Evolutionary conservation across 1,284 basidiomycete genomes (phyloP).

Genomic region (Ustilago xerochloae): DNA sequence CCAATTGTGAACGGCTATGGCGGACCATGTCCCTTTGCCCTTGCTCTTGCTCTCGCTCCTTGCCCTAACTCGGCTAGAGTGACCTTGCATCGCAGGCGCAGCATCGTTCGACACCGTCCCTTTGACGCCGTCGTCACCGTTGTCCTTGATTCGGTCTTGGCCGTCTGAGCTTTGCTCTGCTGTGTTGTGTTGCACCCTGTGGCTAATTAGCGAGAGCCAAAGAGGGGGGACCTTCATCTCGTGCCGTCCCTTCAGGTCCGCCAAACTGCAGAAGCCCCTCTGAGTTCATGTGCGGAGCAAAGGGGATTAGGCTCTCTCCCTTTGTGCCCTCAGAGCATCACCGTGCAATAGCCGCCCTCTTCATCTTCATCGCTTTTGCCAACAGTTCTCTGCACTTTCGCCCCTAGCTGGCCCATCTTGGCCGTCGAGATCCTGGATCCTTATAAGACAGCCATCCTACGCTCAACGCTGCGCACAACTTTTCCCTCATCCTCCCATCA

Average conservation of each 20-base stretch:
- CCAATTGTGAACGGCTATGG: not conserved
- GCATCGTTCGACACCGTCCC: conserved; percentile 22
- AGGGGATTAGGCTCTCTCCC: not conserved
- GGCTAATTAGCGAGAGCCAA: not conserved
- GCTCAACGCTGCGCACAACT: not conserved
- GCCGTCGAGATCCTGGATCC: not conserved
- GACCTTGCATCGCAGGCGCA: conserved; percentile 33
- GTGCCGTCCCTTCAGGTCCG: not conserved
- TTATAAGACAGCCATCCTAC: conserved; percentile 5
- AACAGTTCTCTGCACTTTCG: not conserved
- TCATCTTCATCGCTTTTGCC: not conserved
- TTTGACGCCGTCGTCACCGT: not conserved
- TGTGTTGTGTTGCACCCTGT: conserved; percentile 6
- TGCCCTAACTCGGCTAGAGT: conserved; percentile 26
- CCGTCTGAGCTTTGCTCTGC: not conserved
- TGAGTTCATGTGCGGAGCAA: conserved; percentile 6
- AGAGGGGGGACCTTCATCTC: conserved; percentile 8
- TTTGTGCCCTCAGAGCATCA: not conserved
- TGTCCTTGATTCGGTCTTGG: not conserved
- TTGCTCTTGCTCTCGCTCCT: not conserved
- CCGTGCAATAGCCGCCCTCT: not conserved
- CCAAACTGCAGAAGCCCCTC: not conserved
- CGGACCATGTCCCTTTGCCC: not conserved
- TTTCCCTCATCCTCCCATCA: not conserved
- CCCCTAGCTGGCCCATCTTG: not conserved